These are phyloP conservation scores for Juglanconis sp. DNA, from an alignment of 2,329 filamentous ascomycete genomes.

Conservation along the genomic window DNA sequence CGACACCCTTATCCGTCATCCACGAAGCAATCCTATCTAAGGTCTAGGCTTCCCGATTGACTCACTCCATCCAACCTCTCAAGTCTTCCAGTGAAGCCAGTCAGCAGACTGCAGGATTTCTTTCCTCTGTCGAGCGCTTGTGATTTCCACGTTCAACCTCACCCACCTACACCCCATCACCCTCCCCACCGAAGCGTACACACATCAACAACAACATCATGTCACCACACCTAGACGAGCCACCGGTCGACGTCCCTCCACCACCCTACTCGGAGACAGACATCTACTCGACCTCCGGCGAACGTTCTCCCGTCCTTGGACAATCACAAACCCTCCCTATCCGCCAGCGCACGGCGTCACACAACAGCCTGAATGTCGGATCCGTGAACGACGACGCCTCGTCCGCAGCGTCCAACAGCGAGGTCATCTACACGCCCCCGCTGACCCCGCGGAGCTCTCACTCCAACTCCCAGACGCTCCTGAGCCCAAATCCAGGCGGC, in stretches of 20 bases:
- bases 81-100: not conserved
- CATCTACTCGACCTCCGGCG: conserved; percentile 44
- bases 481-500: not conserved
- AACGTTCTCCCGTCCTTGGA: conserved; percentile 15
- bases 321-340: conserved; percentile 23
- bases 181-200: too few relatives aligned
- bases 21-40: not conserved
- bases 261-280: conserved; percentile 59
- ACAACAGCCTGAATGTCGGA: conserved; percentile 30
- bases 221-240: conserved; percentile 29
- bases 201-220: conserved; percentile 16
- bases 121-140: too few relatives aligned
- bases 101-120: too few relatives aligned
- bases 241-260: conserved; percentile 39
- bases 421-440: conserved; percentile 50
- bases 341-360: conserved; percentile 24
- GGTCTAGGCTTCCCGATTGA: not conserved
- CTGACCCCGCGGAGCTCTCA: conserved; percentile 40
- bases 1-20: not conserved
- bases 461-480: conserved; percentile 3
- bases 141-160: not conserved
- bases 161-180: not conserved
- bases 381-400: conserved; percentile 32
- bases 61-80: not conserved
- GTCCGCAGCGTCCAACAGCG: conserved; percentile 38